Evolutionary conservation across 495 filamentous ascomycete genomes (phyloP).

Genomic region (Podospora appendiculata): DNA sequence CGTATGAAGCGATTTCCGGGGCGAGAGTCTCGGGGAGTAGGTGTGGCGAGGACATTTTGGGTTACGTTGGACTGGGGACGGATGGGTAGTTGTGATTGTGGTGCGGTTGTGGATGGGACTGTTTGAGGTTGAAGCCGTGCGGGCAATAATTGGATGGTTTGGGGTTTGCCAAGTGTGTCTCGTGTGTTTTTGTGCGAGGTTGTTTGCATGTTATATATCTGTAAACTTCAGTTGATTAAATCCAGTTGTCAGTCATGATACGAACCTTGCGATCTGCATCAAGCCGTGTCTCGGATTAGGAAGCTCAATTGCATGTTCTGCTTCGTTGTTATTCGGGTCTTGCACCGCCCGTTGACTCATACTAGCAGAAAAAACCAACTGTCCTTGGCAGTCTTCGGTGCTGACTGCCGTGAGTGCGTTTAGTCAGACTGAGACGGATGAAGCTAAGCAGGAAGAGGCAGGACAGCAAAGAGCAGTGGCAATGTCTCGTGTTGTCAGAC

Average conservation of each 20-base stretch:
- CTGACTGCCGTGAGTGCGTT: too few relatives aligned
- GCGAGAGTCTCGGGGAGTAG: conserved; percentile 9
- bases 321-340: neutral
- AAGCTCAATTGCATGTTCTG: neutral
- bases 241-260: too few relatives aligned
- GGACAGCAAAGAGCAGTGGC: too few relatives aligned
- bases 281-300: neutral
- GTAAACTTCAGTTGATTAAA: neutral
- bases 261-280: too few relatives aligned
- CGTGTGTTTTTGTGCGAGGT: neutral
- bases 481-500: too few relatives aligned
- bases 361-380: too few relatives aligned
- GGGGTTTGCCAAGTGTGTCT: neutral
- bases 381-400: too few relatives aligned
- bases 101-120: neutral
- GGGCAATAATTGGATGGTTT: neutral
- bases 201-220: neutral
- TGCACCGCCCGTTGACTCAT: too few relatives aligned
- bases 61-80: neutral
- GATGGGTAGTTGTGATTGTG: neutral
- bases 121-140: neutral
- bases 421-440: too few relatives aligned
- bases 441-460: too few relatives aligned
- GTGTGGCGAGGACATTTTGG: neutral
- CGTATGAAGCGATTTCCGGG: conserved; percentile 20